Conservation (phyloP, 148 eudicot genomes). For the Selenicereus undatus region DNA sequence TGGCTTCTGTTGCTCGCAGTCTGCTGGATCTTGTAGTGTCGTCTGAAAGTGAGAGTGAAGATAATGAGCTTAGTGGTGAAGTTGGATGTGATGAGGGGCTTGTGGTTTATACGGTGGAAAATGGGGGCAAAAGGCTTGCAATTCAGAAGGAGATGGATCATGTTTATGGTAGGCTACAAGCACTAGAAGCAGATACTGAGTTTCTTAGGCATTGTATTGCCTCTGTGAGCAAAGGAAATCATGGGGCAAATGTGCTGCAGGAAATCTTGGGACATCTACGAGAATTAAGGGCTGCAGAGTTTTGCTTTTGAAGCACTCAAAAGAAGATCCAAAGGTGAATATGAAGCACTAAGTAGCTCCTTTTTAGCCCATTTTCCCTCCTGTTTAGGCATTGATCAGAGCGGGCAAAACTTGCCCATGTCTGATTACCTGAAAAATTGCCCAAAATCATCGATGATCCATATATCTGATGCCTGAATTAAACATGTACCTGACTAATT, state of each 20-base stretch:
- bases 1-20: constrained; percentile 25
- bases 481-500: no score
- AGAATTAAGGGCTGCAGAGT: constrained; percentile 45
- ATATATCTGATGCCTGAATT: no score
- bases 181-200: constrained; percentile 64
- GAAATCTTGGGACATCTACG: constrained; percentile 61
- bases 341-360: not conserved
- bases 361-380: not conserved
- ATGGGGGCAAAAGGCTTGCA: constrained; percentile 20
- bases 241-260: constrained; percentile 51
- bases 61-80: constrained; percentile 7
- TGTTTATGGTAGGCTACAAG: constrained; percentile 62
- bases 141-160: constrained; percentile 64
- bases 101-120: constrained; percentile 26
- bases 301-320: not conserved
- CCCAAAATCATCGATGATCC: not conserved
- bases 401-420: not conserved
- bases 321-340: not conserved
- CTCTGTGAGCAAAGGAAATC: constrained; percentile 58
- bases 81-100: not conserved
- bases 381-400: not conserved
- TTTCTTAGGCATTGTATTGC: constrained; percentile 63
- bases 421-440: not conserved
- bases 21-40: constrained; percentile 38
- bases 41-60: constrained; percentile 7